phyloP scores from a whole-genome alignment of 1,284 basidiomycete genomes.

The Boletellus deceptivus region DNA sequence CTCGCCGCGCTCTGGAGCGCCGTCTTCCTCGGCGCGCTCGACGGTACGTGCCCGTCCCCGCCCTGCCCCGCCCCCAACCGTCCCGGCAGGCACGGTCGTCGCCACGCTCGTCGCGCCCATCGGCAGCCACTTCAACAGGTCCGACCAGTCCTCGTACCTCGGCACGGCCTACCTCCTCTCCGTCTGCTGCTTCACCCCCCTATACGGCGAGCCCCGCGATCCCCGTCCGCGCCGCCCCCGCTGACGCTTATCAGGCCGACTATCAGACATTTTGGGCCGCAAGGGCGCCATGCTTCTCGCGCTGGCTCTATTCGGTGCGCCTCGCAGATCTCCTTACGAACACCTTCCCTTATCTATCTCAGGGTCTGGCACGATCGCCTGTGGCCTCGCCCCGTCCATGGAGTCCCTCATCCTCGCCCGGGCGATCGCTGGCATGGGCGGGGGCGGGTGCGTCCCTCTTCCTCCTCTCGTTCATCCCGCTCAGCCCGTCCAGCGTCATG shows the following conservation, averaged over 20 bases:
- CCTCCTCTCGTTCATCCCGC: not conserved
- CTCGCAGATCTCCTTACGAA: conserved; percentile 15
- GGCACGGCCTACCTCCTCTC: conserved; percentile 86
- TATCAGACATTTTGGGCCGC: conserved; percentile 85
- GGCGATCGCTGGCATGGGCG: conserved; percentile 86
- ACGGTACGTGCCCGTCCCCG: conserved; percentile 48
- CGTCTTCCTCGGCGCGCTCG: conserved; percentile 78
- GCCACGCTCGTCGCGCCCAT: conserved; percentile 78
- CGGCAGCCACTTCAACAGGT: conserved; percentile 75
- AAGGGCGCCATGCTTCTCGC: conserved; percentile 83
- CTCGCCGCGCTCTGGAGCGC: conserved; percentile 73
- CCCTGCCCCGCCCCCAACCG: not conserved
- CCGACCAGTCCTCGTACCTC: conserved; percentile 81
- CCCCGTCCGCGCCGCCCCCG: conserved; percentile 4
- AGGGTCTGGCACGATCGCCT: conserved; percentile 81
- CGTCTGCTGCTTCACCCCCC: conserved; percentile 87
- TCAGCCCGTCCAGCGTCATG: conserved; percentile 57
- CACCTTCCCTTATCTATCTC: conserved; percentile 21
- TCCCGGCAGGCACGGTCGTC: conserved; percentile 62
- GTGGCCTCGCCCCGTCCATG: conserved; percentile 84
- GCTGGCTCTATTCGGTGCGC: conserved; percentile 73
- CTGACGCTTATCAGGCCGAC: conserved; percentile 56
- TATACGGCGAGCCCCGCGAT: conserved; percentile 63
- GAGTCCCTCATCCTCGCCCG: conserved; percentile 76
- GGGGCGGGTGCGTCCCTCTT: conserved; percentile 63